Evolutionary conservation across 139 green algal species (phyloP).

Genomic region (Astrephomene gubernaculifera): DNA sequence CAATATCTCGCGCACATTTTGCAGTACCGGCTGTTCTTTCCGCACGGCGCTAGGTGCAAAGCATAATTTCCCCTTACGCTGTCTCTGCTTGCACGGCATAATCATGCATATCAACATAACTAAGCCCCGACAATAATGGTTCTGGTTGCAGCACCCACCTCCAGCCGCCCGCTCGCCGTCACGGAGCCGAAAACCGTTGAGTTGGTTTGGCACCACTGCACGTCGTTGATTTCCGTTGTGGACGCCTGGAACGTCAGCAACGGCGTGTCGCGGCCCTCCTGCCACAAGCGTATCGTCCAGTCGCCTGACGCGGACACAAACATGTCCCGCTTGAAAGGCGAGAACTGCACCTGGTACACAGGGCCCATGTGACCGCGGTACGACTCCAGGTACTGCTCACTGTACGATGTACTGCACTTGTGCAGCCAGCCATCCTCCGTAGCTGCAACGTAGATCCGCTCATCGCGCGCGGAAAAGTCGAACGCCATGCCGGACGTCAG

Average conservation of each 20-base stretch:
- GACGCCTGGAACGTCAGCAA: slow-evolving; percentile 77
- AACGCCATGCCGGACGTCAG: slow-evolving; percentile 85
- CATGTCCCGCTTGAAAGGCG: slow-evolving; percentile 75
- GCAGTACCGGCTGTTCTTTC: too few species aligned
- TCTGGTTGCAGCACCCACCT: too few species aligned
- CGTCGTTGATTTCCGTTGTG: slow-evolving; percentile 62
- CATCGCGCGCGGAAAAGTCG: slow-evolving; percentile 80
- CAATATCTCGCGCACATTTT: too few species aligned
- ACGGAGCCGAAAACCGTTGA: slow-evolving; percentile 87
- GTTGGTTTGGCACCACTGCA: slow-evolving; percentile 85
- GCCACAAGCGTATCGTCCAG: slow-evolving; percentile 88
- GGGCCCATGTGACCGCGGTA: slow-evolving; percentile 86
- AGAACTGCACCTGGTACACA: slow-evolving; percentile 83
- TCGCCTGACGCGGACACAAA: slow-evolving; percentile 84
- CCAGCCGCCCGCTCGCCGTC: slow-evolving; percentile 75
- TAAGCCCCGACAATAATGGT: too few species aligned
- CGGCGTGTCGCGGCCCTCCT: slow-evolving; percentile 61
- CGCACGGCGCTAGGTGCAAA: too few species aligned
- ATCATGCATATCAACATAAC: too few species aligned
- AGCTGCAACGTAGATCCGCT: slow-evolving; percentile 78
- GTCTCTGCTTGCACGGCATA: too few species aligned
- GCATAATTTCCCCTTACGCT: too few species aligned
- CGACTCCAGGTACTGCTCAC: slow-evolving; percentile 84
- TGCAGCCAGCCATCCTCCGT: slow-evolving; percentile 92
- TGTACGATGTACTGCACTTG: slow-evolving; percentile 86